Conservation (phyloP, 2,329 filamentous ascomycete genomes). For the Pseudogymnoascus sp. region DNA sequence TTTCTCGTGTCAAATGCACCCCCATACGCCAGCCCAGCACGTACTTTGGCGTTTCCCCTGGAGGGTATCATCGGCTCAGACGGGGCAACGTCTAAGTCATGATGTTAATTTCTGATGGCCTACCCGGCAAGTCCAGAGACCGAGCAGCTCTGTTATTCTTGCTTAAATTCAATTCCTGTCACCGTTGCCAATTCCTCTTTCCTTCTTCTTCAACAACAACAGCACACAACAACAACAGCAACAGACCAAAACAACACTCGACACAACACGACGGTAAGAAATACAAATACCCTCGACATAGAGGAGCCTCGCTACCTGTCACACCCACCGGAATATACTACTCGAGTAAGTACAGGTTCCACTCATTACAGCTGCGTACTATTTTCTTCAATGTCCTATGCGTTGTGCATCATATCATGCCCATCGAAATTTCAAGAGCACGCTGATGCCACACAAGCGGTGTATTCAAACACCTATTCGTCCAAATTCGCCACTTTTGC, state of each 20-base stretch:
- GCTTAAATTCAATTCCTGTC: slow-evolving; percentile 3
- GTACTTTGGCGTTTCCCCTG: neutral
- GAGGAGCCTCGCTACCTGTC: neutral
- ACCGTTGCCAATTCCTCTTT: neutral
- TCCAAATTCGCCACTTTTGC: neutral
- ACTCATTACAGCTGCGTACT: neutral
- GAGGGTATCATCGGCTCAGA: neutral
- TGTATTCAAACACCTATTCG: neutral
- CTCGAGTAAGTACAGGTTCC: neutral
- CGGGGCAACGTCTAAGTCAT: neutral
- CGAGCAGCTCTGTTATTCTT: neutral
- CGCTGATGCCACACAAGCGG: neutral
- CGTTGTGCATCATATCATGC: neutral
- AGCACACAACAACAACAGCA: neutral
- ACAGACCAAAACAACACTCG: neutral
- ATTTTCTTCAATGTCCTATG: neutral
- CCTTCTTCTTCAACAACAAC: neutral
- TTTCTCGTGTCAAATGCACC: neutral
- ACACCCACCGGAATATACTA: neutral
- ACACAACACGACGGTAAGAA: neutral
- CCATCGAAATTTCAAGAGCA: neutral
- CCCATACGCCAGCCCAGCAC: neutral
- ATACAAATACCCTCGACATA: neutral
- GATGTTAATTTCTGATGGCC: neutral
- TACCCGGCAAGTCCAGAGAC: neutral